These are phyloP conservation scores for Trifolium dubium DNA, from an alignment of 306 rosid species.

Conservation along the genomic window DNA sequence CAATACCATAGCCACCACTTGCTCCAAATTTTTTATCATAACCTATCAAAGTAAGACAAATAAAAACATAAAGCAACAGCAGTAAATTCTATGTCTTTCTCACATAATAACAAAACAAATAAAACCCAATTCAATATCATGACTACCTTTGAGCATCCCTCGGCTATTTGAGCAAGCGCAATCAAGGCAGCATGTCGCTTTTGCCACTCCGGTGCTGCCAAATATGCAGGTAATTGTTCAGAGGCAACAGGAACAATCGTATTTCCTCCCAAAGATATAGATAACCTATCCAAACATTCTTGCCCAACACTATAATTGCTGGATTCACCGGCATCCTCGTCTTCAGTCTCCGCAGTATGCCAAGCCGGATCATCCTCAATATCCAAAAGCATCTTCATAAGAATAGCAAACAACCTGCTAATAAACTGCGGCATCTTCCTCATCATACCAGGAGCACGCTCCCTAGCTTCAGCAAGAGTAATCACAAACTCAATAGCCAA, in stretches of 20 bases:
- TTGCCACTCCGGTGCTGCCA: conserved; percentile 96
- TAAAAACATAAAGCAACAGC: background rate
- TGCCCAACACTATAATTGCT: conserved; percentile 93
- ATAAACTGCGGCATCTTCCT: conserved; percentile 95
- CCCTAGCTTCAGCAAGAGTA: conserved; percentile 93
- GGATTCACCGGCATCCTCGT: conserved; percentile 90
- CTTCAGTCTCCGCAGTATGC: conserved; percentile 85
- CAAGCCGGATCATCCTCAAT: conserved; percentile 86
- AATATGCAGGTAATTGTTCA: conserved; percentile 78
- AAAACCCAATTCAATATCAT: background rate
- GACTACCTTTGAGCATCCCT: conserved; percentile 89
- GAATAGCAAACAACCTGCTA: conserved; percentile 78
- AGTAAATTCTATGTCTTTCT: background rate
- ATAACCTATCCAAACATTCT: conserved; percentile 90
- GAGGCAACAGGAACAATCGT: conserved; percentile 96
- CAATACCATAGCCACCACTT: conserved; percentile 96
- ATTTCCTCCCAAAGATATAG: conserved; percentile 96
- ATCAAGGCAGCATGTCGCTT: conserved; percentile 88
- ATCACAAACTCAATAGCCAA: conserved; percentile 95
- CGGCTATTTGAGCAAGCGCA: conserved; percentile 92
- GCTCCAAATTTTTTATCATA: conserved; percentile 91
- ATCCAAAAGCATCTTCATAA: conserved; percentile 88
- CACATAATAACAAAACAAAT: background rate
- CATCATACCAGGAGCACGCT: conserved; percentile 98
- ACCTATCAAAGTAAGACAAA: conserved; percentile 52